A percentile compares a stretch with the other conserved stretches of the same genome.
phyloP scores from a whole-genome alignment of 2,329 filamentous ascomycete species.

The Botrytis elliptica region DNA sequence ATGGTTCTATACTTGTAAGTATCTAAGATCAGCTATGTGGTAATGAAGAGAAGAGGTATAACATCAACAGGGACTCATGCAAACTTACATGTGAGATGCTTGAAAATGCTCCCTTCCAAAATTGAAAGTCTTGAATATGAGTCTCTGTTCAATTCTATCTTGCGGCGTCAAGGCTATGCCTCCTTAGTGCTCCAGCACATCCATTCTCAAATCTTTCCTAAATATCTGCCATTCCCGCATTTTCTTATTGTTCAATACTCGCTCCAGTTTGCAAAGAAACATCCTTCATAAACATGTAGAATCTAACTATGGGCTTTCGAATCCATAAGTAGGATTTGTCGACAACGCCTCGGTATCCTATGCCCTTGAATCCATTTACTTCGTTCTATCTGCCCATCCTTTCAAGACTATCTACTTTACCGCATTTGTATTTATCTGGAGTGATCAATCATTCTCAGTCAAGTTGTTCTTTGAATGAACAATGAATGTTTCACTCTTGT shows the following conservation, averaged over 20 bases:
- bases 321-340: background rate
- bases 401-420: background rate
- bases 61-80: fast-evolving
- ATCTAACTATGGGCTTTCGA: background rate
- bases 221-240: background rate
- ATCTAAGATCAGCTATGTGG: no score
- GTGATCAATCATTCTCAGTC: background rate
- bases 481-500: no score
- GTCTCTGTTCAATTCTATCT: no score
- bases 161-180: background rate
- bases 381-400: background rate
- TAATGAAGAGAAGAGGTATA: background rate
- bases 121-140: background rate
- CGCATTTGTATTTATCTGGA: background rate
- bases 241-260: no score
- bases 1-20: background rate
- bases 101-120: background rate
- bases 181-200: fast-evolving
- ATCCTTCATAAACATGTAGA: background rate
- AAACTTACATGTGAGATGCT: background rate
- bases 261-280: no score
- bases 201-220: background rate
- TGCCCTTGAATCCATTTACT: no score
- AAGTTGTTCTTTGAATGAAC: background rate
- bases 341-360: background rate